Percentiles rank a stretch among this genome's conserved stretches.
Evolutionary conservation across 208 protist species (phyloP).

Genomic region (Trypanosoma platydactyli): DNA sequence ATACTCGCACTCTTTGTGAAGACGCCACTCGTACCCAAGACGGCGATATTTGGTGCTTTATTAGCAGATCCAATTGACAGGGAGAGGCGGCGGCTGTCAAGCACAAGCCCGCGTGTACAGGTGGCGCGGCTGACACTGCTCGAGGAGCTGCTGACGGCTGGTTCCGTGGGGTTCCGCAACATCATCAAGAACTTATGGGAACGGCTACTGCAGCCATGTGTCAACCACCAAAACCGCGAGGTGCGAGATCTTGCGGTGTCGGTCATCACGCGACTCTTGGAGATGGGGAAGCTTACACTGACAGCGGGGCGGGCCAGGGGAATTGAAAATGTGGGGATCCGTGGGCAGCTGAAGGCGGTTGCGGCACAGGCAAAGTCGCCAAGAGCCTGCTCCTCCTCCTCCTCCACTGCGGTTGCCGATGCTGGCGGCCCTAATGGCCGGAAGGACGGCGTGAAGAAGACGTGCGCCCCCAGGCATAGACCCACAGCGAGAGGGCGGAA

Average conservation of each 20-base stretch:
- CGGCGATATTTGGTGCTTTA: constrained; percentile 41
- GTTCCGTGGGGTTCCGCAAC: constrained; percentile 6
- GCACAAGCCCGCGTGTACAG: constrained; percentile 43
- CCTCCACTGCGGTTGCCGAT: not conserved
- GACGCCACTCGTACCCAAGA: constrained; percentile 33
- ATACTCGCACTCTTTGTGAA: constrained; percentile 65
- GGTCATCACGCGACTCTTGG: constrained; percentile 42
- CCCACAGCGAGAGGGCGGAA: not conserved
- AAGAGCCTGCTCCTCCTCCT: too few species aligned
- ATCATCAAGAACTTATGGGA: constrained; percentile 38
- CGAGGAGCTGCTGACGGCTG: constrained; percentile 32
- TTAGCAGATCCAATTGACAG: constrained; percentile 73
- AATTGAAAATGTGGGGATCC: constrained; percentile 67
- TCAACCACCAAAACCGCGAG: constrained; percentile 76
- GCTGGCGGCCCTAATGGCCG: not conserved
- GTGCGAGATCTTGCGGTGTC: constrained; percentile 74
- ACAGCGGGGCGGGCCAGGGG: constrained; percentile 47
- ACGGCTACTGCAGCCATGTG: constrained; percentile 65
- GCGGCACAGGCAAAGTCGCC: not conserved
- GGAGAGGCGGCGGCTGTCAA: constrained; percentile 60
- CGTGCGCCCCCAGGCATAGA: not conserved
- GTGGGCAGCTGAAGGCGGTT: constrained; percentile 30
- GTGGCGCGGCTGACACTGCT: constrained; percentile 62
- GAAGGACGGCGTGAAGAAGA: too few species aligned
- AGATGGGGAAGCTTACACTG: constrained; percentile 29